Evolutionary conservation across 1,139 yeast genomes (phyloP), one percentile per base, ranked within the genome.

Genomic region (Protomyces gravidus): DNA sequence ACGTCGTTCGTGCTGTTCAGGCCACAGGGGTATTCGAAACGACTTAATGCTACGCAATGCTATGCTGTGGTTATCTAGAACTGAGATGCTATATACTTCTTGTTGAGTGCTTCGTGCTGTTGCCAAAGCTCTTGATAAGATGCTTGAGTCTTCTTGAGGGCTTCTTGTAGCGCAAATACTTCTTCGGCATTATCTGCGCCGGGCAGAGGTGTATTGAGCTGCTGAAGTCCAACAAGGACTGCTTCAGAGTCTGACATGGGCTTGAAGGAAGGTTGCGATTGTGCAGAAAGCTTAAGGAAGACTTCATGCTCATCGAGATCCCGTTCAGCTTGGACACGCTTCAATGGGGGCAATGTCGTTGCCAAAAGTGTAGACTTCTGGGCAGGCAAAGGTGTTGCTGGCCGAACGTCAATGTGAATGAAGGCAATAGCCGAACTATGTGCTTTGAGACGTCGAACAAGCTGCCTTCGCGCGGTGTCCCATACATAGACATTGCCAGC

Each of bases 401-500:
- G 59, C 13, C 52, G 36, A 9, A 36, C 33, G 33, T 26, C n/a
- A 9, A 42, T 13, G 21, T 19, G 40, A 9, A 46, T 19, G 15
- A 39, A 19, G 6, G 59, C 9, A 13, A 55, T 39, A 13, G 25
- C 23, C 25, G 39, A 46, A 7, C 49, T 36, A 36, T 84, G 75
- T 25, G 83, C 80, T 60, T 84, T 82, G 64, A 86, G 76, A 26
- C 83, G 80, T 67, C 84, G 83, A 26, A 84, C 75, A 21, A 86
- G 83, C 73, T 92, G 97, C 67, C 82, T 81, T 1, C 96, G 85
- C 5, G 82, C 81, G 6, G 86, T 76, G 70, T 90, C 97, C 67
- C 86, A 79, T 0, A 85, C 79, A 56, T 80, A 79, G 1, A 88
- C 81, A 40, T 80, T 76, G 1, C 97, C 97, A 19, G 69, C 69